phyloP scores from a whole-genome alignment of 164 flowering plant species.

The Dillenia turbinata region DNA sequence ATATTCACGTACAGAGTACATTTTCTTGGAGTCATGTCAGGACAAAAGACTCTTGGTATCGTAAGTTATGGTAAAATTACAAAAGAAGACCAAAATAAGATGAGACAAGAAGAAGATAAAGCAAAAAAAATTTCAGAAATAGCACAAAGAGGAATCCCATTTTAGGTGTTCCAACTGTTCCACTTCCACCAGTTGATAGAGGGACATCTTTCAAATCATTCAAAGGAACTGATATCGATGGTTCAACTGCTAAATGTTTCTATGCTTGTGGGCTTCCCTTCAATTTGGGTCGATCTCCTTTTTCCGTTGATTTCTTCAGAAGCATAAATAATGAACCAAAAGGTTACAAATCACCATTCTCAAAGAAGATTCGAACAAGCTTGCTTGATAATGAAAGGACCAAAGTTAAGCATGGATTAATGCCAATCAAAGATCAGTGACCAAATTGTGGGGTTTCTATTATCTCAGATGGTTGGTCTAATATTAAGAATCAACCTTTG shows the following conservation, averaged over 20 bases:
- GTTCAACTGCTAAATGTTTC: constrained; percentile 7
- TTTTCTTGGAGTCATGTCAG: constrained; percentile 11
- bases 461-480: constrained; percentile 22
- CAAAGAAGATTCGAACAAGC: constrained; percentile 14
- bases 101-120: constrained; percentile 15
- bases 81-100: constrained; percentile 10
- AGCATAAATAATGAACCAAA: constrained; percentile 19
- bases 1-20: constrained; percentile 16
- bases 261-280: constrained; percentile 19
- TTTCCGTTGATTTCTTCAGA: constrained; percentile 21
- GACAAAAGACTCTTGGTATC: constrained; percentile 13
- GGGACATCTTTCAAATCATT: neutral
- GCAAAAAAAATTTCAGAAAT: constrained; percentile 6
- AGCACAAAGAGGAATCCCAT: neutral
- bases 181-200: neutral
- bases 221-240: constrained; percentile 12
- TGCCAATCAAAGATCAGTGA: constrained; percentile 18
- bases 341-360: constrained; percentile 18
- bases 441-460: constrained; percentile 18
- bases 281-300: constrained; percentile 16
- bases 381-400: constrained; percentile 12
- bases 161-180: neutral
- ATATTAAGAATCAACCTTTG: constrained; percentile 13
- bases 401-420: constrained; percentile 13
- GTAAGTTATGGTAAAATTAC: constrained; percentile 8